Evolutionary conservation across 164 flowering plant genomes (phyloP), one percentile per base, ranked within the genome.

Genomic region (Akebia trifoliata): DNA sequence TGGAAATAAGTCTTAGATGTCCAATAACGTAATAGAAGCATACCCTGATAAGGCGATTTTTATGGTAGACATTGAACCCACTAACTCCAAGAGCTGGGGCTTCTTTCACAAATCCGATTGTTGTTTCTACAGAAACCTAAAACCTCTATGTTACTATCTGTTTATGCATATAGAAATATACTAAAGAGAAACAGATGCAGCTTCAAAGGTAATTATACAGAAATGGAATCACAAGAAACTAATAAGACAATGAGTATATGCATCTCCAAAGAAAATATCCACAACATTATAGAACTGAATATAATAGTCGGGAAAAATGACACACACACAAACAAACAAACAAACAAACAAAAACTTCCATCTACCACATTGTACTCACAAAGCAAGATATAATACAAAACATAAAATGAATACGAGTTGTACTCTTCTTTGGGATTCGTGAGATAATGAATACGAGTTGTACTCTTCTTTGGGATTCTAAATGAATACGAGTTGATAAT

Each of bases 41-140:
- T 81, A 90, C 98, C 90, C 78, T 79, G 73, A 90, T 90, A 37
- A 93, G 89, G 37, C 99, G 88, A 75, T 90, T 90, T 69, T 86
- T 93, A 56, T 90, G 97, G 65, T 93, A 93, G 20, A 93, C 81
- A 43, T 90, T 90, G 72, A 84, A 81, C 47, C 97, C 99, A 60
- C 61, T 31, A 61, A 79, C 75, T 61, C 14, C 28, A 71, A 83
- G 73, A 63, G 55, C 22, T 25, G 94, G 90, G 32, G 88, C 92
- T 69, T 87, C 97, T 70, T 90, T 85, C 11, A 84, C 64, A 68
- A 85, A 87, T 47, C 99, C 99, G 59, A 90, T 57, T 26, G 81
- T 81, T 64, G 82, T 81, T 52, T 73, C 78, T 68, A 77, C 90
- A 12, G 62, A 50, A 51, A 71, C 81, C 98, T 92, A 50, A 54